Evolutionary conservation across 2,329 filamentous ascomycete genomes (phyloP).

Genomic region (Cyphellophora attinorum): DNA sequence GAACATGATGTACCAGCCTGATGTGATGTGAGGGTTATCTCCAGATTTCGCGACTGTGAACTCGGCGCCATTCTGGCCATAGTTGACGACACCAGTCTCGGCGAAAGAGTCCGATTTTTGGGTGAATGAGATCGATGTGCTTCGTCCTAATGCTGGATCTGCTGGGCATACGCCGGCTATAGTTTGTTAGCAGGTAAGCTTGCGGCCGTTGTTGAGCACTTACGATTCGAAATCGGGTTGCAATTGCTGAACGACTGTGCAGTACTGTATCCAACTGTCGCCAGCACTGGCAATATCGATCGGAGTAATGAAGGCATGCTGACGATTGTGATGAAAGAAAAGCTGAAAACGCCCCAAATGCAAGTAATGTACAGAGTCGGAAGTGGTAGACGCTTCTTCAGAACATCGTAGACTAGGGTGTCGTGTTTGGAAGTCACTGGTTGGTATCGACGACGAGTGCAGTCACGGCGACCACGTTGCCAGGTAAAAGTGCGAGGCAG

Average conservation of each 20-base stretch:
- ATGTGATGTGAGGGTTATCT: conserved; percentile 76
- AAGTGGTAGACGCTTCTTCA: too few species aligned
- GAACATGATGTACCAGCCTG: conserved; percentile 99
- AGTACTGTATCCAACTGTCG: conserved; percentile 11
- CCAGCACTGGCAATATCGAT: neutral
- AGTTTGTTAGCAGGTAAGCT: conserved; percentile 2
- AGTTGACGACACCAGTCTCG: conserved; percentile 59
- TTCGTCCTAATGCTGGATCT: conserved; percentile 70
- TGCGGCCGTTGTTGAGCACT: conserved; percentile 8
- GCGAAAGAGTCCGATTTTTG: conserved; percentile 69
- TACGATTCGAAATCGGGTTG: conserved; percentile 31
- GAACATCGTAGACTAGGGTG: too few species aligned
- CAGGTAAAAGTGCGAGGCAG: too few species aligned
- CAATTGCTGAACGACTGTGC: conserved; percentile 36
- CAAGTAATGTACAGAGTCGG: too few species aligned
- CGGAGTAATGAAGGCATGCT: too few species aligned
- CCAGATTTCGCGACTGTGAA: conserved; percentile 72
- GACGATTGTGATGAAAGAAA: too few species aligned
- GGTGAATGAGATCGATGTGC: conserved; percentile 77
- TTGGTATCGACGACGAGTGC: too few species aligned
- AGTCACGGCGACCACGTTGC: too few species aligned
- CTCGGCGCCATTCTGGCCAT: conserved; percentile 64
- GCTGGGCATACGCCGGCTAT: conserved; percentile 48
- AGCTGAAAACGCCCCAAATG: too few species aligned
- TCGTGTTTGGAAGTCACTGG: too few species aligned